Base-by-base conservation (phyloP, 2,329 filamentous ascomycete genomes). In the Fusarium avenaceum region DNA sequence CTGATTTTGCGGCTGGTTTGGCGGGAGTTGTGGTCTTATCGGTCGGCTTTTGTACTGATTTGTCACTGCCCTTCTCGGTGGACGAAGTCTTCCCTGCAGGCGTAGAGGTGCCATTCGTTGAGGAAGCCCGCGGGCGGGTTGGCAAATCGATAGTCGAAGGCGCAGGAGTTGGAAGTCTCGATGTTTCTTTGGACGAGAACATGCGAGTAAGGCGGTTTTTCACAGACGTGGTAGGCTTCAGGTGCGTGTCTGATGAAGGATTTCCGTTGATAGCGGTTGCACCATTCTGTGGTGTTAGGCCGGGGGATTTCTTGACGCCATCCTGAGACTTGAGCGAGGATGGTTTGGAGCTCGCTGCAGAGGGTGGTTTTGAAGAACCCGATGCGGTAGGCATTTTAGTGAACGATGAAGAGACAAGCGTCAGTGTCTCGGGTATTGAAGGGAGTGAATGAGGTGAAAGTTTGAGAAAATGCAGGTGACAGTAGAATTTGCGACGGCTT, bases 181-280 rank as follows among this genome's bases (percentile, higher is more conserved):
- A 71, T 20, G 81, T 75, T 54, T 89, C 87, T 75, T 86, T 88
- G 68, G 82, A 87, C 65, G 81, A 88, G 78, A 90, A 90, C 84
- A 90, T 90, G 80, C 88, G 85, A 40, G 87, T 86, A 57, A 90
- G 76, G 46, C 87, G 85, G 74, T 89, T 87, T 76, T 89, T 90
- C 78, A 90, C 87, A 15, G 87, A 88, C 4, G 84, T 76, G 57
- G 79, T 63, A 24, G 74, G 67, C 44, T 73, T 71, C 42, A 75
- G 43, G 39, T 70, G 61, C 14, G 57, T 47, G 39, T 75, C 70
- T 45, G 72, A 38, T 30, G 63, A 38, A 30, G 64, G 38, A 54
- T 33, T 52, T 65, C 76, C 78, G 56, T 77, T 77, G 32, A 54
- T 54, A 55, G 68, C 66, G 56, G 67, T 68, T 46, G 74, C 57